These are phyloP conservation scores for Boletellus emodensis DNA, from an alignment of 768 basidiomycete species.

Conservation along the genomic window DNA sequence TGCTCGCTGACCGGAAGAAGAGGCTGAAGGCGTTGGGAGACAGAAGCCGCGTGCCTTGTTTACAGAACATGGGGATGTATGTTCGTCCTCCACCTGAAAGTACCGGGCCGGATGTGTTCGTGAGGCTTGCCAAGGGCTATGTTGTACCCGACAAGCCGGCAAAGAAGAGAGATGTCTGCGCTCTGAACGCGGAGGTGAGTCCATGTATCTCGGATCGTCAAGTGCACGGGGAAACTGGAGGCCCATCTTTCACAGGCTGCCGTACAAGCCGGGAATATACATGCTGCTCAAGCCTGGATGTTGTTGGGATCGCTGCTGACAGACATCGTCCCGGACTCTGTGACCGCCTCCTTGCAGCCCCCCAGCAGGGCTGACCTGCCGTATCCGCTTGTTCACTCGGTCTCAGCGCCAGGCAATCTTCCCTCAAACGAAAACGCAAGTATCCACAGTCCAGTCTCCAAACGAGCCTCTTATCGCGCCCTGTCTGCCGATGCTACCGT, in stretches of 20 bases:
- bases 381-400: slow-evolving; percentile 34
- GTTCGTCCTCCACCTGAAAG: slow-evolving; percentile 17
- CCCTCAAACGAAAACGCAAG: slow-evolving; percentile 19
- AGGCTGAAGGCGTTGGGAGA: slow-evolving; percentile 61
- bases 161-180: slow-evolving; percentile 44
- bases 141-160: slow-evolving; percentile 40
- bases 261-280: slow-evolving; percentile 49
- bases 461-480: slow-evolving; percentile 23
- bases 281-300: slow-evolving; percentile 64
- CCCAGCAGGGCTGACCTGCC: slow-evolving; percentile 16
- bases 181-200: slow-evolving; percentile 55
- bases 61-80: slow-evolving; percentile 59
- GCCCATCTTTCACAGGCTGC: slow-evolving; percentile 43
- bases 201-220: background rate
- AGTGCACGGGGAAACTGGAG: background rate
- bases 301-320: slow-evolving; percentile 56
- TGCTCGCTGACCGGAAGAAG: slow-evolving; percentile 28
- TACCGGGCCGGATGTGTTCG: slow-evolving; percentile 41
- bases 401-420: slow-evolving; percentile 42
- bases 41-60: slow-evolving; percentile 41
- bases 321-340: slow-evolving; percentile 41
- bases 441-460: slow-evolving; percentile 12
- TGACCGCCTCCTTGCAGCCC: slow-evolving; percentile 24
- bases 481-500: slow-evolving; percentile 24
- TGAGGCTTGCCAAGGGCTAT: slow-evolving; percentile 61